Evolutionary conservation across 345 rosid species (phyloP), one percentile per base, ranked within the genome.

Genomic region (Salix caprea): DNA sequence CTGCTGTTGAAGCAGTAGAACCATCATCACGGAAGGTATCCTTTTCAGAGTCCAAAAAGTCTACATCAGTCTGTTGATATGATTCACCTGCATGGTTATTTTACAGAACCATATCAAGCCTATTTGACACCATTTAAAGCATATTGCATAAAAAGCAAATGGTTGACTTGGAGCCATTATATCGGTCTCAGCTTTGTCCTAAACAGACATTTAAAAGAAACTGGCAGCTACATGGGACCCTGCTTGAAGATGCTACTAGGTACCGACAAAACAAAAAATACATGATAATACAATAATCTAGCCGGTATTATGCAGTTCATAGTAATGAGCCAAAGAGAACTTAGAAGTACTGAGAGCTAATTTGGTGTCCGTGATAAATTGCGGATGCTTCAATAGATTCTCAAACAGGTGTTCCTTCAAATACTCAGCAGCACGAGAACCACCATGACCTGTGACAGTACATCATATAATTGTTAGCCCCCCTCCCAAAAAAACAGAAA

Each of bases 1-100:
- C 91, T 58, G 97, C 99, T 70, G 98, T 87, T 30, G 99, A 96
- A 84, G 99, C 99, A 73, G 99, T 96, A 52, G 99, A 96, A 78
- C 99, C 99, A 85, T 96, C 99, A 75, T 96, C 99, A 72, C 98
- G 78, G 71, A 83, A 94, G 24, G 86, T 80, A 78, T 92, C 97
- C 76, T 86, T 91, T 85, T 91, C 97, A 18, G 93, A 92, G 44
- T 90, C 90, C 72, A 96, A 88, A 78, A 96, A 96, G 75, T 89
- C 97, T 37, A 44, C 87, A 80, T 96, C 99, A 48, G 97, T 96
- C 83, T 90, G 93, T 79, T 88, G 87, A 83, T 92, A 96, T 73
- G 96, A 90, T 90, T 92, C 94, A 84, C 89, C 99, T 94, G 90
- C 85, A 81, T 52, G 56, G n/a, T 69, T 70, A 64, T 19, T 30